Evolutionary conservation across 2,329 filamentous ascomycete genomes (phyloP).

Genomic region (Aspergillus latus): DNA sequence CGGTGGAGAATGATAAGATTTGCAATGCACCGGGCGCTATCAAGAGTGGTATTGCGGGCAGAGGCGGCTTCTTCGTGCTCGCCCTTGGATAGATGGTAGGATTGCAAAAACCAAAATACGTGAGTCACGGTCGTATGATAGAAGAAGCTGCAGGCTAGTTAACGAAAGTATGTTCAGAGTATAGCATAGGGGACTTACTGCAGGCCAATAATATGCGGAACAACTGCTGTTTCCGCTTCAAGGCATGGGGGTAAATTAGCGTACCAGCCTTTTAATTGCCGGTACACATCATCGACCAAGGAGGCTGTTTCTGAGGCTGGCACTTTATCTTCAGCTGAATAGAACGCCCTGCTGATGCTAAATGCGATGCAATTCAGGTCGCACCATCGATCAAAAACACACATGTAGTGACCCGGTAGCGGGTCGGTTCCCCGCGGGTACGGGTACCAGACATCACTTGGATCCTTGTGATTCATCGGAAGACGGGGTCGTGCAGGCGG

Average conservation of each 20-base stretch:
- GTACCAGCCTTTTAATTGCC: slow-evolving; percentile 27
- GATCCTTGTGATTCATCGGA: slow-evolving; percentile 16
- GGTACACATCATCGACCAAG: slow-evolving; percentile 22
- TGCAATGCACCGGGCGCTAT: slow-evolving; percentile 24
- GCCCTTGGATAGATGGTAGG: slow-evolving; percentile 5
- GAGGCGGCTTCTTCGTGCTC: slow-evolving; percentile 8
- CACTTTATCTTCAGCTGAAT: slow-evolving; percentile 17
- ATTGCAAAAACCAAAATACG: slow-evolving; percentile 28
- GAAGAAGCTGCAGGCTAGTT: slow-evolving; percentile 20
- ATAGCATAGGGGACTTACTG: slow-evolving; percentile 23
- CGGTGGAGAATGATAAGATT: slow-evolving; percentile 27
- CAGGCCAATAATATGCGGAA: slow-evolving; percentile 29
- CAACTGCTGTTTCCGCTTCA: slow-evolving; percentile 17
- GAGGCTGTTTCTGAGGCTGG: slow-evolving; percentile 13
- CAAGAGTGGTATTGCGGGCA: slow-evolving; percentile 22
- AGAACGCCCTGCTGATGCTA: slow-evolving; percentile 22
- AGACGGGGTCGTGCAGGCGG: slow-evolving; percentile 18
- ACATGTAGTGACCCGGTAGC: slow-evolving; percentile 22
- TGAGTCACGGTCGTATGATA: slow-evolving; percentile 31
- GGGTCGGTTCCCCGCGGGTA: slow-evolving; percentile 24
- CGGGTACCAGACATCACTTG: slow-evolving; percentile 23
- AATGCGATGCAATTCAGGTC: slow-evolving; percentile 24
- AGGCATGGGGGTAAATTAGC: slow-evolving; percentile 28
- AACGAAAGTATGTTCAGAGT: background rate
- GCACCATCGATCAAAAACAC: slow-evolving; percentile 28